Base-by-base conservation (phyloP, 192 early-diverging fungal species). In the Umbelopsis isabellina region DNA sequence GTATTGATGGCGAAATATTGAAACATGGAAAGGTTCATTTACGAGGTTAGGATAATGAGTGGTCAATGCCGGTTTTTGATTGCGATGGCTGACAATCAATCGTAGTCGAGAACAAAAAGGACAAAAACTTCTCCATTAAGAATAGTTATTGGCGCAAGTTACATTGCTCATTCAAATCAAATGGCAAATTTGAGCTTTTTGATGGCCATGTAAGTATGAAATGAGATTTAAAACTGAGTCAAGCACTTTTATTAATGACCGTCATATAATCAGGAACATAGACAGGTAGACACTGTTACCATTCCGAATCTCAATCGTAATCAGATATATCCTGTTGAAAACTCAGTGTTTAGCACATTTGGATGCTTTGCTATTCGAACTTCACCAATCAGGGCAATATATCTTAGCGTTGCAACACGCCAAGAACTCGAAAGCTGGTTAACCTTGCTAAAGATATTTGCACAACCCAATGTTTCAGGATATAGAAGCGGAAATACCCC, bases 321-420 rank as follows among this genome's bases (percentile, higher is more conserved):
- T 11, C 50, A 70, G 35, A 61, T 70, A 4, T 70, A 70, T 61
- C 2, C 35, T 21, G 25, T 70, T 12, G 41, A 51, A 20, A 46
- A 70, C 21, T 58, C 69, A 15, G 69, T 70, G 16, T 70, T 52
- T 37, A 55, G n/a, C 15, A 45, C 49, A 11, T 61, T 52, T 21
- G 22, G 46, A 25, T 70, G 69, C 44, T 70, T 70, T 70, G 69
- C 69, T 21, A 46, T 70, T 46, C 50, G 49, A 18, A 61, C 50
- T 2, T 70, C 69, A 22, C 69, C 69, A 15, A 50, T 70, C 20
- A n/a, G 51, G 21, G 51, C 50, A 1, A 61, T 61, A 2, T 51
- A 70, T 30, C 41, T 70, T 4, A 22, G 20, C n/a, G 53, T 61
- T 4, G 51, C 23, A 0, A 61, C 51, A 8, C 21, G 22, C 25